Percentiles rank a stretch among this genome's conserved stretches.
phyloP scores from a whole-genome alignment of 257 asterid species.

The Anisodus tanguticus region DNA sequence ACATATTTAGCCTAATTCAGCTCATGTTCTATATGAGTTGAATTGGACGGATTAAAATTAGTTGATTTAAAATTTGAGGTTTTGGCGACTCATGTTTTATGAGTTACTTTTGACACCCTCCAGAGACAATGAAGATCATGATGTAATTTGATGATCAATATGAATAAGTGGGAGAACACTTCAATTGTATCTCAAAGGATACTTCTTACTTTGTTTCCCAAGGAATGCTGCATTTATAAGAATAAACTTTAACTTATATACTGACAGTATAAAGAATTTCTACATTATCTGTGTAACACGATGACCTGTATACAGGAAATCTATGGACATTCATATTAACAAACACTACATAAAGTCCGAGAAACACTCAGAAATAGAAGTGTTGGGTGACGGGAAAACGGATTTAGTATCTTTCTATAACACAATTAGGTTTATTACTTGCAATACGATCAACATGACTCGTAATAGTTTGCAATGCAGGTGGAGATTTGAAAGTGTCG shows the following conservation, averaged over 20 bases:
- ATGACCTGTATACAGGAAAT: background rate
- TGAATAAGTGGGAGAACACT: background rate
- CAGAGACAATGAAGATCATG: background rate
- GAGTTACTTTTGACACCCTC: too few species aligned
- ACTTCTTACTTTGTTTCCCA: background rate
- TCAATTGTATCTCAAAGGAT: background rate
- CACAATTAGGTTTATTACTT: background rate
- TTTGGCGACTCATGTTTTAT: background rate
- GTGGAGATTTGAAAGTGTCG: conserved; percentile 3
- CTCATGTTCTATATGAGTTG: too few species aligned
- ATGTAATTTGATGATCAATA: background rate
- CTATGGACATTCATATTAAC: background rate
- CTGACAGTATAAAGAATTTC: background rate
- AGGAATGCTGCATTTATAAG: background rate
- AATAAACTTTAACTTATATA: background rate
- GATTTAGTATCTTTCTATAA: conserved; percentile 25
- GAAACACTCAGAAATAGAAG: background rate
- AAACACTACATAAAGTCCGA: background rate
- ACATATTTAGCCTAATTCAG: too few species aligned
- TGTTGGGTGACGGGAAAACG: background rate
- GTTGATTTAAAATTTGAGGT: too few species aligned
- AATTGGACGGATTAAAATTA: too few species aligned
- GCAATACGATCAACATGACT: conserved; percentile 25
- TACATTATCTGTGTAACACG: background rate
- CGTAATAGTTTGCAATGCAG: conserved; percentile 26